Conservation (phyloP, 2,329 filamentous ascomycete species). For the Chaetomium sp. region DNA sequence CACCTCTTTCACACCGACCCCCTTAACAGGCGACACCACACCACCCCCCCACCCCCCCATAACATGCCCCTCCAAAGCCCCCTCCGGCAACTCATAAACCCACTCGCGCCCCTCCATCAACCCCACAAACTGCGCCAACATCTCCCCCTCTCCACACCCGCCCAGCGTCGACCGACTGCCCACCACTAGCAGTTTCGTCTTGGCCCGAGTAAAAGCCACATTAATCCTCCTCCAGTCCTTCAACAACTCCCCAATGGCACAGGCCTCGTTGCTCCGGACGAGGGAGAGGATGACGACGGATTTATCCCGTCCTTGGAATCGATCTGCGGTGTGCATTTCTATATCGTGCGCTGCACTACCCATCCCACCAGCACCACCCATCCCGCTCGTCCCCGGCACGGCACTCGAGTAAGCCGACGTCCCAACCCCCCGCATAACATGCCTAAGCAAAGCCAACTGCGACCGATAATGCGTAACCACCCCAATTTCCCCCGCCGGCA, state of each 20-base stretch:
- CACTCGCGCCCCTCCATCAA: constrained; percentile 75
- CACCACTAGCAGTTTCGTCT: constrained; percentile 83
- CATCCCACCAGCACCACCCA: not conserved
- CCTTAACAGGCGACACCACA: constrained; percentile 24
- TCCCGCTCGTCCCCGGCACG: too few species aligned
- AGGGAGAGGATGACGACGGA: constrained; percentile 83
- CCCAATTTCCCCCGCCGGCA: constrained; percentile 71
- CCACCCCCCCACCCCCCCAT: constrained; percentile 51
- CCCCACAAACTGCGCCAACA: constrained; percentile 68
- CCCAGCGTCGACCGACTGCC: constrained; percentile 71
- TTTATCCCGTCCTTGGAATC: constrained; percentile 94
- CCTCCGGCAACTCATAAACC: constrained; percentile 64
- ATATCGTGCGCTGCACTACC: constrained; percentile 35
- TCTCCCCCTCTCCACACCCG: constrained; percentile 57
- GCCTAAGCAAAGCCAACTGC: constrained; percentile 76
- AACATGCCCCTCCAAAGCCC: constrained; percentile 59
- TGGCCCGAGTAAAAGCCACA: constrained; percentile 87
- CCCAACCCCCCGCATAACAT: constrained; percentile 37
- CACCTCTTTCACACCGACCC: constrained; percentile 9
- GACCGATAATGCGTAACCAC: constrained; percentile 97
- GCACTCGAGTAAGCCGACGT: too few species aligned
- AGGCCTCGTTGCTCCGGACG: constrained; percentile 77
- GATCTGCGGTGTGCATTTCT: constrained; percentile 95
- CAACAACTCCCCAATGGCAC: constrained; percentile 81
- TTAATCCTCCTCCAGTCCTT: constrained; percentile 92